Evolutionary conservation across 2,329 filamentous ascomycete species (phyloP), one percentile per base, ranked within the genome.

Genomic region (Beauveria sp.): DNA sequence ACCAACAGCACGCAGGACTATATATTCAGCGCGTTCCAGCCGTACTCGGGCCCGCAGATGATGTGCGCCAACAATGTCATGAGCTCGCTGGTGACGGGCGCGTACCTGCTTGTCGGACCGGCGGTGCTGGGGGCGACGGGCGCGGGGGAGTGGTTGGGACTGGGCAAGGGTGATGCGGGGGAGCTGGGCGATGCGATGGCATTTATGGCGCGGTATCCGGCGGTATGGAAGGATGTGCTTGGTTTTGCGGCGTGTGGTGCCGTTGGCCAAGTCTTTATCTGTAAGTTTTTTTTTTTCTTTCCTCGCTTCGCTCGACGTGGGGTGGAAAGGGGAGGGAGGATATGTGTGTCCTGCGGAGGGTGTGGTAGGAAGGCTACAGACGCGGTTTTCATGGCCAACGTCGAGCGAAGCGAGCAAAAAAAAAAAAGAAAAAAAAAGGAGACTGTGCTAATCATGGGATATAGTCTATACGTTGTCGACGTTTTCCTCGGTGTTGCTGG

Each of bases 21-120:
- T 75, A 91, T 99, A 74, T 97, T 98, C 74, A 76, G 77, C 65
- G 81, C 85, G 7, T 96, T 92, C 76, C 86, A 85, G 66, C 87
- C 88, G 16, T 97, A 95, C 73, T 85, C 86, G 3, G 95, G 95
- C 10, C 92, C 93, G 63, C 95, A 99, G 82, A 99, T 99, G 95
- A 99, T 99, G 95, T 96, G 93, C 73, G 93, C 93, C 45, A 91
- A 97, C 76, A 99, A 98, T 73, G 79, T 96, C 61, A 89, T 98
- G 75, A 88, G 85, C 68, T 93, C 92, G 3, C 71, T 86, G 52
- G 80, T 98, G 62, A 98, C 93, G 3, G 80, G 84, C 22, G 71
- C 77, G 0, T 98, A 96, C 70, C 58, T 60, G 40, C 84, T 99
- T 50, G 66, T 93, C 20, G 70, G 92, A 22, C 89, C 87, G 68